Evolutionary conservation across 805 yeast species (phyloP).

Genomic region (Pichia kluyveri): DNA sequence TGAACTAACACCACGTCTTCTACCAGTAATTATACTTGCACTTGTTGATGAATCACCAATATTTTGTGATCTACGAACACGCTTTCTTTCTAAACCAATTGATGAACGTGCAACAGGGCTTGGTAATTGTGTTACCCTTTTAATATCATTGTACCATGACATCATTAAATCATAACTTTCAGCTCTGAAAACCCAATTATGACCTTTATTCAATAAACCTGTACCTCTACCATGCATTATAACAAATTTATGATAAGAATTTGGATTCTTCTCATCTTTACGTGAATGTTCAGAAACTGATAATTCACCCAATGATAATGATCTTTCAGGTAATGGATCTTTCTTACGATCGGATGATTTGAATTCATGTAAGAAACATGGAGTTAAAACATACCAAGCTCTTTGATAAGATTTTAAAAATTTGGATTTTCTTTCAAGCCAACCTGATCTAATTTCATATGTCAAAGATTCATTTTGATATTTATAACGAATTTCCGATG

Average conservation of each 20-base stretch:
- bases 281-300: conserved; percentile 75
- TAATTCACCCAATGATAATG: conserved; percentile 70
- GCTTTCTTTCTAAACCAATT: conserved; percentile 29
- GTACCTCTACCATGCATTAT: conserved; percentile 64
- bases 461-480: conserved; percentile 65
- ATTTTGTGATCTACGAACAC: conserved; percentile 5
- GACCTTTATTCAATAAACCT: conserved; percentile 70
- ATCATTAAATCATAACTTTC: conserved; percentile 73
- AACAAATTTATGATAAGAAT: conserved; percentile 64
- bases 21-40: conserved; percentile 17
- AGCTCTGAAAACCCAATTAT: conserved; percentile 93
- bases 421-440: conserved; percentile 83
- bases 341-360: conserved; percentile 73
- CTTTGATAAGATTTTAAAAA: conserved; percentile 83
- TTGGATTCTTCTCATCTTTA: conserved; percentile 48
- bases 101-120: conserved; percentile 52
- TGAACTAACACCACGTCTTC: conserved; percentile 9
- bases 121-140: conserved; percentile 52
- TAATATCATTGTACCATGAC: conserved; percentile 76
- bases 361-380: conserved; percentile 84
- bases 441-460: conserved; percentile 63
- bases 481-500: conserved; percentile 55
- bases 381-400: conserved; percentile 87
- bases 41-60: conserved; percentile 22
- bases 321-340: conserved; percentile 77